Percentiles rank a stretch among this genome's conserved stretches.
phyloP scores from a whole-genome alignment of 2,329 filamentous ascomycete genomes.

The Talaromyces sp. region DNA sequence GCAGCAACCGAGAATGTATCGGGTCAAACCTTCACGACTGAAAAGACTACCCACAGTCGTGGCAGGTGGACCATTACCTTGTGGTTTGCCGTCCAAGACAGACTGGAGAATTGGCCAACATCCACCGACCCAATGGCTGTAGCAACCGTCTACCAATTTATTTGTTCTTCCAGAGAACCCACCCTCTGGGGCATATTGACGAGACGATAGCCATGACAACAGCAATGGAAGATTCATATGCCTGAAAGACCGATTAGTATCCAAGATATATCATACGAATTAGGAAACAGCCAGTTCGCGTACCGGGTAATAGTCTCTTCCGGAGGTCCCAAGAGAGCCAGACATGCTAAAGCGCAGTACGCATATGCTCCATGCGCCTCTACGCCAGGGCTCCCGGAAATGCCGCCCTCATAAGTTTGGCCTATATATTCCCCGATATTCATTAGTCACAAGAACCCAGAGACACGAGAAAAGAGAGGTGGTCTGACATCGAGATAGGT shows the following conservation, averaged over 20 bases:
- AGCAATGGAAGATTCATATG: constrained; percentile 77
- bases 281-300: constrained; percentile 25
- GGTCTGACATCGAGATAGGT: constrained; percentile 74
- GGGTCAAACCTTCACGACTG: constrained; percentile 79
- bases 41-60: constrained; percentile 54
- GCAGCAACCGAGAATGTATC: constrained; percentile 88
- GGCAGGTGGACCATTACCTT: constrained; percentile 23
- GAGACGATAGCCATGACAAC: constrained; percentile 83
- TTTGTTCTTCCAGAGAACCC: constrained; percentile 94
- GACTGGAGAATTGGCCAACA: constrained; percentile 93
- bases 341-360: constrained; percentile 87
- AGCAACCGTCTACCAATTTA: constrained; percentile 97
- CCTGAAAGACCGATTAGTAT: constrained; percentile 50
- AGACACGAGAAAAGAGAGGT: background rate
- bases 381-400: constrained; percentile 79
- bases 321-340: constrained; percentile 82
- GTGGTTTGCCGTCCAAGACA: constrained; percentile 61
- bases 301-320: constrained; percentile 73
- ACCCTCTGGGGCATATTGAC: constrained; percentile 88
- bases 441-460: constrained; percentile 15
- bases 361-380: constrained; percentile 97
- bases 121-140: constrained; percentile 95
- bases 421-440: constrained; percentile 49
- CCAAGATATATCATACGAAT: background rate
- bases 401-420: constrained; percentile 93